These are phyloP conservation scores for Cryphonectria naterciae DNA, from an alignment of 2,329 filamentous ascomycete species.

Conservation along the genomic window DNA sequence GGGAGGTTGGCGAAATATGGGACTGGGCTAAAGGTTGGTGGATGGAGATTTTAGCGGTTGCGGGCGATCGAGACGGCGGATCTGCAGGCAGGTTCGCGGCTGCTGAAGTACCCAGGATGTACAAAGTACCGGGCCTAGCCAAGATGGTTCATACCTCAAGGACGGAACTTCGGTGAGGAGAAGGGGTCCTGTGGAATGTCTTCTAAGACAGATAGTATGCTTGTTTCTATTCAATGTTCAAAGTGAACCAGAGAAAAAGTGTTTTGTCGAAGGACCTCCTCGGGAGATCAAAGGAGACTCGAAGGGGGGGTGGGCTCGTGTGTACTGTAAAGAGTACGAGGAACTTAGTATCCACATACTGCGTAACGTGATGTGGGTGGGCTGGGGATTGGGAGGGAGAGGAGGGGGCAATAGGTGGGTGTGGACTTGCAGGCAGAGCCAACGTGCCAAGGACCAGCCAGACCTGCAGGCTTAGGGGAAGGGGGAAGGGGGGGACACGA, in stretches of 20 bases:
- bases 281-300: neutral
- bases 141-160: neutral
- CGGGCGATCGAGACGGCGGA: conserved; percentile 7
- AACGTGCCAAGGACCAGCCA: neutral
- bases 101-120: neutral
- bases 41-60: conserved; percentile 12
- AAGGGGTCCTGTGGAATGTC: neutral
- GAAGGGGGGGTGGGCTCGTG: neutral
- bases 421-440: neutral
- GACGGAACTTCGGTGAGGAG: neutral
- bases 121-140: conserved; percentile 4
- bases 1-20: conserved; percentile 21
- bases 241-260: neutral
- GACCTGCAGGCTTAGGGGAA: neutral
- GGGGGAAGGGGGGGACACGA: neutral
- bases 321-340: conserved; percentile 1
- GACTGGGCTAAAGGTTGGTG: conserved; percentile 2
- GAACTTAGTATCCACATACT: neutral
- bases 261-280: neutral
- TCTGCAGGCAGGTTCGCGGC: conserved; percentile 11
- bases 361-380: conserved; percentile 1
- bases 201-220: neutral
- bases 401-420: neutral
- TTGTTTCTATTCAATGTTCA: neutral
- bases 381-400: neutral